These are phyloP conservation scores for Oryza punctata DNA, from an alignment of 176 grass and related monocot species.

Conservation along the genomic window DNA sequence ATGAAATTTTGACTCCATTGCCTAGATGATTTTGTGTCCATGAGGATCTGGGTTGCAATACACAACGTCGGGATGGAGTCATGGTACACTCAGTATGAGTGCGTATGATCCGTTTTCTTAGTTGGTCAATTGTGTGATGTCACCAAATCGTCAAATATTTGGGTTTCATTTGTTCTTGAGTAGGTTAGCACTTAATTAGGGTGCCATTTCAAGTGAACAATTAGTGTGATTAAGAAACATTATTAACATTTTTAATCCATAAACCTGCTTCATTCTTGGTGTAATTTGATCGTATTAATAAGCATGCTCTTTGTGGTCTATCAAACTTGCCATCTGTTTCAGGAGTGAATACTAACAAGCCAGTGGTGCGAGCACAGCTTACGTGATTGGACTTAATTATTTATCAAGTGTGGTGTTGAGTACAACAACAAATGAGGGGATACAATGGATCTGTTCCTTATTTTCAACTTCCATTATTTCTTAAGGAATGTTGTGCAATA, in stretches of 20 bases:
- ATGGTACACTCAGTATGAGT: not conserved
- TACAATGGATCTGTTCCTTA: not conserved
- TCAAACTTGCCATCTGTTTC: not conserved
- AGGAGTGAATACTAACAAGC: not conserved
- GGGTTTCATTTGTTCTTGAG: slow-evolving; percentile 5
- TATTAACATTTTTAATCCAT: not conserved
- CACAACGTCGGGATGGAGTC: not conserved
- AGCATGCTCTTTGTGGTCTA: not conserved
- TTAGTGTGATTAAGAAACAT: not conserved
- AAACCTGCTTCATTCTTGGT: not conserved
- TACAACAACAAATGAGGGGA: not conserved
- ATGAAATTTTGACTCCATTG: not conserved
- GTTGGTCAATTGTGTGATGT: slow-evolving; percentile 6
- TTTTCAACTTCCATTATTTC: not conserved
- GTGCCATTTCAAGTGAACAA: not conserved
- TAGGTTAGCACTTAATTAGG: not conserved
- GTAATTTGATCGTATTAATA: not conserved
- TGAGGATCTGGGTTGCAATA: not conserved
- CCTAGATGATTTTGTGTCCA: not conserved
- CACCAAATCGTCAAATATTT: not conserved
- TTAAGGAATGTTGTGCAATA: not conserved
- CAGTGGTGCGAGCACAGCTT: not conserved
- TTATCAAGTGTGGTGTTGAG: not conserved
- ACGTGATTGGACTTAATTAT: not conserved
- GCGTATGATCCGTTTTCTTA: slow-evolving; percentile 2